These are phyloP conservation scores for Theobroma grandiflorum DNA, from an alignment of 441 rosid species.

Conservation along the genomic window DNA sequence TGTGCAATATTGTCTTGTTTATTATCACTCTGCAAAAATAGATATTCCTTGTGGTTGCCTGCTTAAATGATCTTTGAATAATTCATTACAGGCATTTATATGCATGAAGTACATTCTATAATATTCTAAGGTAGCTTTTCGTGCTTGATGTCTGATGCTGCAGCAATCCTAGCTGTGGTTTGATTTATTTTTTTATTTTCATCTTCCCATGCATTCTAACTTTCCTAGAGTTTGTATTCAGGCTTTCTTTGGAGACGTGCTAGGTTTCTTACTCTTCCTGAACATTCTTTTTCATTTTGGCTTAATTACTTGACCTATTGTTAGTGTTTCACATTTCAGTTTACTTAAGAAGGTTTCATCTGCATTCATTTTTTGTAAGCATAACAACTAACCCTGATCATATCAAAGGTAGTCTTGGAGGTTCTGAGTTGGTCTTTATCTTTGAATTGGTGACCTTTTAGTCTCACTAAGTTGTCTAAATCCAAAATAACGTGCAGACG, in stretches of 20 bases:
- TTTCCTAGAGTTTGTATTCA: background rate
- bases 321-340: background rate
- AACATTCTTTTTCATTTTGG: background rate
- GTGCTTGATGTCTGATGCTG: background rate
- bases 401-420: background rate
- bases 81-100: background rate
- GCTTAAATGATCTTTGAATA: background rate
- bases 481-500: background rate
- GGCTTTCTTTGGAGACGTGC: background rate
- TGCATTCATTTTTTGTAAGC: background rate
- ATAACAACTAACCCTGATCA: background rate
- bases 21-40: background rate
- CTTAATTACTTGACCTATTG: background rate
- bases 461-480: background rate
- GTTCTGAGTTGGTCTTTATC: background rate
- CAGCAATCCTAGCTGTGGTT: background rate
- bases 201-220: background rate
- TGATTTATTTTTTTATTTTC: background rate
- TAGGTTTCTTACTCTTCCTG: background rate
- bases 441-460: background rate
- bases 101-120: background rate
- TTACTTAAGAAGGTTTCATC: background rate
- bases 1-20: background rate
- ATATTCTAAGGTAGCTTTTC: background rate
- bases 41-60: background rate